Evolutionary conservation across 2,329 filamentous ascomycete species (phyloP).

Genomic region (Alternaria angustiovoidea): DNA sequence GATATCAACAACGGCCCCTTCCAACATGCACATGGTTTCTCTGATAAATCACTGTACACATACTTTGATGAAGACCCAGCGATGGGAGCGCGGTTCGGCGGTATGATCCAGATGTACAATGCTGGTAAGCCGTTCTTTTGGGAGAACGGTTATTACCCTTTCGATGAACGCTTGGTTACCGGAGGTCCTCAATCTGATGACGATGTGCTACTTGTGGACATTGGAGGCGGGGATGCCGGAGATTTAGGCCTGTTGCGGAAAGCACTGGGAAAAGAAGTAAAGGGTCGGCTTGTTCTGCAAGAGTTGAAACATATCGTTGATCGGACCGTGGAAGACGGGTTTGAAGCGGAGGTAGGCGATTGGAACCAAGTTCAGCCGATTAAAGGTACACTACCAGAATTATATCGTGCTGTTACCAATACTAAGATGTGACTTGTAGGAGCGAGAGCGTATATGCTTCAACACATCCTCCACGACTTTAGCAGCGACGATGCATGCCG

Average conservation of each 20-base stretch:
- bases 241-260: not conserved
- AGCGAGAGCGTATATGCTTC: not conserved
- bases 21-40: constrained; percentile 14
- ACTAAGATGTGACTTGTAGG: accelerated
- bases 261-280: not conserved
- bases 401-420: accelerated
- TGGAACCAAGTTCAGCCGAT: not conserved
- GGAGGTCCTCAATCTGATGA: not conserved
- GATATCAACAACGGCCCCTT: constrained; percentile 17
- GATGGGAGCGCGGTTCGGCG: constrained; percentile 15
- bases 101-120: constrained; percentile 22
- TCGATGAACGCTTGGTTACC: not conserved
- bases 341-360: constrained; percentile 3
- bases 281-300: constrained; percentile 17
- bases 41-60: not conserved
- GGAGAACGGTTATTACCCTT: constrained; percentile 13
- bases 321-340: constrained; percentile 4
- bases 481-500: not conserved
- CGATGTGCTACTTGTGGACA: not conserved
- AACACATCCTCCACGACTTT: not conserved
- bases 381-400: not conserved
- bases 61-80: constrained; percentile 17
- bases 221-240: not conserved
- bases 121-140: constrained; percentile 19
- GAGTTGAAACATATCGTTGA: constrained; percentile 23